These are phyloP conservation scores for Ophiostoma sp. DNA, from an alignment of 2,329 filamentous ascomycete species.

Conservation along the genomic window DNA sequence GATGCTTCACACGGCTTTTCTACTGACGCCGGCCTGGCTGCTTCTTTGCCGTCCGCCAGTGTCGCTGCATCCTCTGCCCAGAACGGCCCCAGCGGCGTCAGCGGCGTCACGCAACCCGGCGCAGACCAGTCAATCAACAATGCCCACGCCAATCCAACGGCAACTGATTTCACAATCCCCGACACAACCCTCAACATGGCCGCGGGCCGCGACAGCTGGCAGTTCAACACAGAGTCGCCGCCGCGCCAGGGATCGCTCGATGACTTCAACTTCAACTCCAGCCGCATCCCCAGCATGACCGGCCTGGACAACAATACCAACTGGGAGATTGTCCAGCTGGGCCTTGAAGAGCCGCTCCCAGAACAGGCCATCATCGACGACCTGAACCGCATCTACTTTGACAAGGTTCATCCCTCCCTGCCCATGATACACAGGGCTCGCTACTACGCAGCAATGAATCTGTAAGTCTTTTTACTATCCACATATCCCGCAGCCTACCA, in stretches of 20 bases:
- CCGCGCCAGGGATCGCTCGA: constrained; percentile 44
- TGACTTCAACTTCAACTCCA: constrained; percentile 56
- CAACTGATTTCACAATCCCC: constrained; percentile 40
- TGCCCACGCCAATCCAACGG: constrained; percentile 30
- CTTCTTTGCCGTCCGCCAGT: constrained; percentile 19
- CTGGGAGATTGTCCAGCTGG: constrained; percentile 69
- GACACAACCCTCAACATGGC: constrained; percentile 46
- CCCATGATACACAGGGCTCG: constrained; percentile 87
- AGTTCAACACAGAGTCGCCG: constrained; percentile 51
- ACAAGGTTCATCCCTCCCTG: constrained; percentile 77
- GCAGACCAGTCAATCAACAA: constrained; percentile 32
- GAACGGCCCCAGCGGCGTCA: not conserved
- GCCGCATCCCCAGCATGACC: constrained; percentile 44
- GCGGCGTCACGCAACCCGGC: not conserved
- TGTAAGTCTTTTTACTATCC: constrained; percentile 39
- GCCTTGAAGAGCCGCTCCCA: constrained; percentile 55
- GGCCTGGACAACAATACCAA: constrained; percentile 56
- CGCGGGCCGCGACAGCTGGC: constrained; percentile 49
- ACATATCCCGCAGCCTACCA: too few relatives aligned
- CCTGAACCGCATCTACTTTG: constrained; percentile 83
- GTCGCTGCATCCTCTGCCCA: not conserved
- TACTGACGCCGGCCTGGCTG: constrained; percentile 27
- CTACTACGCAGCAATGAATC: constrained; percentile 81
- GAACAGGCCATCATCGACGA: constrained; percentile 68
- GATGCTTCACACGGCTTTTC: not conserved